Percentiles rank a stretch among this genome's conserved stretches.
These are phyloP conservation scores for Tirmania nivea DNA, from an alignment of 495 filamentous ascomycete species.

Conservation along the genomic window DNA sequence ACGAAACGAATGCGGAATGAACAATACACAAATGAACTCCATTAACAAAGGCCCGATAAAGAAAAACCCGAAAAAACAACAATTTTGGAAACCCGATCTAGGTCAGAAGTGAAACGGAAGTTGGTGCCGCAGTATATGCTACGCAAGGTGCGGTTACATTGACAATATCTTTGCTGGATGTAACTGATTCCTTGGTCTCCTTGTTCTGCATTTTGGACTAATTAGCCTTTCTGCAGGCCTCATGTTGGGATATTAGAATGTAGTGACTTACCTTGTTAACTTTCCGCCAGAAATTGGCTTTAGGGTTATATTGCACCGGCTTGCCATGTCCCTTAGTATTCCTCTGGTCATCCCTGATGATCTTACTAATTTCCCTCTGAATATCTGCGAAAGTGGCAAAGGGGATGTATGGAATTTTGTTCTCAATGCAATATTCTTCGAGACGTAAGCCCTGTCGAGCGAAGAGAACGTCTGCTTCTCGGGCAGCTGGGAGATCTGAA, in stretches of 20 bases:
- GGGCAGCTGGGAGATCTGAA: conserved; percentile 49
- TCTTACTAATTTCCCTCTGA: conserved; percentile 37
- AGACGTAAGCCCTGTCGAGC: conserved; percentile 44
- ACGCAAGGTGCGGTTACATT: background rate
- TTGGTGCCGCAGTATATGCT: background rate
- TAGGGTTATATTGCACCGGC: conserved; percentile 44
- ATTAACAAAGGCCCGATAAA: too few relatives aligned
- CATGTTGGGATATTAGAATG: background rate
- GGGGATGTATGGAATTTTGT: conserved; percentile 38
- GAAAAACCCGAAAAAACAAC: too few relatives aligned
- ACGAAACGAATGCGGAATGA: too few relatives aligned
- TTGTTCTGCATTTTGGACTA: background rate
- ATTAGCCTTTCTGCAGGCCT: background rate
- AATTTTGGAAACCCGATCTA: too few relatives aligned
- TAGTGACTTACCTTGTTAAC: conserved; percentile 26
- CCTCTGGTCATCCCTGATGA: conserved; percentile 37
- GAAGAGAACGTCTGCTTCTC: conserved; percentile 57
- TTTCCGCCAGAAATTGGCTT: conserved; percentile 50
- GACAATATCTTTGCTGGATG: background rate
- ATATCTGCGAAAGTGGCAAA: conserved; percentile 52
- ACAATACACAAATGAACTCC: too few relatives aligned
- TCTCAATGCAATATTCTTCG: conserved; percentile 48
- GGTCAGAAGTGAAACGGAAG: background rate
- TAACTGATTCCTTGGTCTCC: background rate
- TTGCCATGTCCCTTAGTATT: conserved; percentile 43